Evolutionary conservation across 1,284 basidiomycete genomes (phyloP).

Genomic region (Rhodotorula sp.): DNA sequence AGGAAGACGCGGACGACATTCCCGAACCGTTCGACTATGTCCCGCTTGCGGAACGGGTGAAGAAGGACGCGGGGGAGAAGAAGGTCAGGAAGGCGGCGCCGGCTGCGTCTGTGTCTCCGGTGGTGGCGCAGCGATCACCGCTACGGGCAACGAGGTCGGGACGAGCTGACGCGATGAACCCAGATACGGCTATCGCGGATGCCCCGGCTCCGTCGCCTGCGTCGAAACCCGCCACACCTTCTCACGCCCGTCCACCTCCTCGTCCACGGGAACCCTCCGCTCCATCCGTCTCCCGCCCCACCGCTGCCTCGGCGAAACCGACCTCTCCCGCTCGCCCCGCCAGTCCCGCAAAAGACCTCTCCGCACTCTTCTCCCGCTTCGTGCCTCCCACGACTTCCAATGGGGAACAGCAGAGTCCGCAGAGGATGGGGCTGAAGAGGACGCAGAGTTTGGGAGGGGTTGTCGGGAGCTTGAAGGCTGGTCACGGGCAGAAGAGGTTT

Average conservation of each 20-base stretch:
- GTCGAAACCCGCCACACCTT: neutral
- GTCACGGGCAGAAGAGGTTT: neutral
- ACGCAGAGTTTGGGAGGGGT: neutral
- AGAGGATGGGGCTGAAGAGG: neutral
- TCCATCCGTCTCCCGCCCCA: neutral
- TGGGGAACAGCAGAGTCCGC: neutral
- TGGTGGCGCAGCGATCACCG: neutral
- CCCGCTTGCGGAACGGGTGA: neutral
- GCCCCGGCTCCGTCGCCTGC: neutral
- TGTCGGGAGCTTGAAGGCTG: neutral
- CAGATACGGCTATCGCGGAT: neutral
- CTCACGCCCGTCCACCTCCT: neutral
- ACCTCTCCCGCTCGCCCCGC: neutral
- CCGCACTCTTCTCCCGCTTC: slow-evolving; percentile 25
- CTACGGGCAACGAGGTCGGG: no score
- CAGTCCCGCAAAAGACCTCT: slow-evolving; percentile 25
- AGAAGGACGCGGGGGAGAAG: neutral
- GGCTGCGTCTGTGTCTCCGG: neutral
- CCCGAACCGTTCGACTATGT: slow-evolving; percentile 22
- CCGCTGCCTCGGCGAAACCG: neutral
- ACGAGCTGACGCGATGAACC: no score
- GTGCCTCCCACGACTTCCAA: neutral
- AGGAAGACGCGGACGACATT: neutral
- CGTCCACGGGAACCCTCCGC: no score
- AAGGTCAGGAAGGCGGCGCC: neutral